Evolutionary conservation across 2,329 filamentous ascomycete species (phyloP), one percentile per base, ranked within the genome.

Genomic region (Chalaropsis thielavioides): DNA sequence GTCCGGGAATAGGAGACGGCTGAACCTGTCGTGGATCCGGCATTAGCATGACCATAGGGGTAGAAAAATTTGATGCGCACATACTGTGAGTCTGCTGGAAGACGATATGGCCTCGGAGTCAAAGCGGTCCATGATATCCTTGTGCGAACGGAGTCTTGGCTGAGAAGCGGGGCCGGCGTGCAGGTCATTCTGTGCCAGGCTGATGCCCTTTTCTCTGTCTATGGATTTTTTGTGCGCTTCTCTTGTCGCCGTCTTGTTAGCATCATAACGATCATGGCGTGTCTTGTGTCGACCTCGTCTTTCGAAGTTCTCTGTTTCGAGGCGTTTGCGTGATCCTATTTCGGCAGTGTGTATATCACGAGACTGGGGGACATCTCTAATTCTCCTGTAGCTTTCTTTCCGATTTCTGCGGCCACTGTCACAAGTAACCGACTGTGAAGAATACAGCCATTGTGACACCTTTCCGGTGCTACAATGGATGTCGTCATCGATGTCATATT

Each of bases 251-350:
- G 40, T 27, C 56, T 62, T 72, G 67, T 69, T 73, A 65, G 75
- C 75, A 35, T 83, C 78, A 70, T 87, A 86, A 41, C 77, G 80
- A 69, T 83, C 79, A 27, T 76, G 73, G 62, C 77, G 79, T 17
- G 82, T 85, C 72, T 81, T 87, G 68, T 79, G 75, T 40, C 85
- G 78, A 19, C 78, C 73, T 58, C 75, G 75, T 69, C 77, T 83
- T 64, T 81, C 77, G 65, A 79, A 84, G 11, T 13, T 54, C 27
- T 59, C 64, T 24, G 19, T 64, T 59, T 40, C 67, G 66, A 44
- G 62, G 44, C 62, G 69, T 67, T 64, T 60, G 62, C 68, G 68
- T 65, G 68, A 66, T 54, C 49, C 60, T 27, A 35, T 56, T 11
- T 31, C 27, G 11, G 3, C 22, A 31, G 51, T 13, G 27, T 31